These are phyloP conservation scores for Rheum nobile DNA, from an alignment of 148 eudicot genomes.

Conservation along the genomic window DNA sequence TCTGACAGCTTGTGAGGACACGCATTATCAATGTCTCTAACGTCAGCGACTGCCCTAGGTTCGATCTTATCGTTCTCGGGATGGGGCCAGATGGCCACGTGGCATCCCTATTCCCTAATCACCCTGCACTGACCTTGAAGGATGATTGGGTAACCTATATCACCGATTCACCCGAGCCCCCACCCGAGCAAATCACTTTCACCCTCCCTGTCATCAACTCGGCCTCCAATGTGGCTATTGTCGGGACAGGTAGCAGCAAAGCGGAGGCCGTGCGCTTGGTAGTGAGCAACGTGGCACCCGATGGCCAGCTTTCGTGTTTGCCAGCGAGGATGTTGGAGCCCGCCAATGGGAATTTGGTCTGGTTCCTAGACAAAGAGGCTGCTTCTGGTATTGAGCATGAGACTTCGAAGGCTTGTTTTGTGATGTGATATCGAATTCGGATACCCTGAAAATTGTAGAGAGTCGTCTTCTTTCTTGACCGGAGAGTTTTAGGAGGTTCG, in stretches of 20 bases:
- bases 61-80: constrained; percentile 75
- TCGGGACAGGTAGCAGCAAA: constrained; percentile 46
- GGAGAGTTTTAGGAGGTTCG: no score
- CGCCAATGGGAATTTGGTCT: constrained; percentile 42
- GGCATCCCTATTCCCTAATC: constrained; percentile 77
- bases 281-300: constrained; percentile 28
- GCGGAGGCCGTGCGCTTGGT: constrained; percentile 48
- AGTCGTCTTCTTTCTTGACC: neutral
- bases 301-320: constrained; percentile 16
- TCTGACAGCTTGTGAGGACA: constrained; percentile 74
- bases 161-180: constrained; percentile 76
- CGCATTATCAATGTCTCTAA: constrained; percentile 63
- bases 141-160: constrained; percentile 74
- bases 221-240: constrained; percentile 66
- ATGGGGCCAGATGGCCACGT: constrained; percentile 87
- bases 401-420: constrained; percentile 15
- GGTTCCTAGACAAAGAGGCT: constrained; percentile 57
- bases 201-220: constrained; percentile 85
- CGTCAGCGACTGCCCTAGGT: constrained; percentile 73
- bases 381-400: constrained; percentile 38
- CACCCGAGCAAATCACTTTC: constrained; percentile 83
- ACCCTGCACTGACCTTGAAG: constrained; percentile 36
- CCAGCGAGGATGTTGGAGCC: constrained; percentile 76
- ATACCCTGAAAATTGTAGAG: neutral
- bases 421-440: neutral